Base-by-base conservation (phyloP, 2,329 filamentous ascomycete species). In the Fusarium haematococcum region DNA sequence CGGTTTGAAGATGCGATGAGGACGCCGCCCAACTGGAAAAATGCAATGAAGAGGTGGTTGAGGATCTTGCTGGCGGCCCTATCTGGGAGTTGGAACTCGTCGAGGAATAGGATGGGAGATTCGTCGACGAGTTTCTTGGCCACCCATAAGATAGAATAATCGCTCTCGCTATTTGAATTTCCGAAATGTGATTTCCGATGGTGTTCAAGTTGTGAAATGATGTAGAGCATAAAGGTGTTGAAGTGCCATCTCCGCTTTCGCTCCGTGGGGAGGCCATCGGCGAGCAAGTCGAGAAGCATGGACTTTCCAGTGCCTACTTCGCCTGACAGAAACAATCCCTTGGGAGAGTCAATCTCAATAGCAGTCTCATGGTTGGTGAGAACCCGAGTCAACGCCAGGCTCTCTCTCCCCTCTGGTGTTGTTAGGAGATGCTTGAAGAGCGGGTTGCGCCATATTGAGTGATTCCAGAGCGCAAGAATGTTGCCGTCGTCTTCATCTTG, bases 81-180 rank as follows among this genome's bases (percentile, higher is more conserved):
- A 81, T 96, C 94, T 0, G 94, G 94, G 41, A 97, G 87, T 79
- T 97, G 94, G 71, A 97, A 96, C 80, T 97, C 94, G 75, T 96
- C 94, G 3, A 96, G 83, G 77, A 97, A 97, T 16, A 96, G 82
- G 37, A 96, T 93, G 0, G 94, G 93, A 13, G 91, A 93, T 14
- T 89, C 91, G 65, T 94, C 89, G 14, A 95, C 90, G 79, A 95
- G 89, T 68, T 95, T 93, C 77, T 92, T 91, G 35, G 94, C 93
- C 78, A 96, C 86, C 88, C 91, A 92, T 1, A 96, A 83, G 27
- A 96, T 81, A 0, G 93, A 93, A 81, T 95, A 91, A 67, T 95
- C 75, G 75, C 81, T 81, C 72, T 68, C 75, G 63, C 71, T 16
- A 74, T 39, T 63, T 9, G 65, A 9, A 4, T 63, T 32, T 16